phyloP scores from a whole-genome alignment of 148 eudicot genomes.

The Vaccinium darrowii region DNA sequence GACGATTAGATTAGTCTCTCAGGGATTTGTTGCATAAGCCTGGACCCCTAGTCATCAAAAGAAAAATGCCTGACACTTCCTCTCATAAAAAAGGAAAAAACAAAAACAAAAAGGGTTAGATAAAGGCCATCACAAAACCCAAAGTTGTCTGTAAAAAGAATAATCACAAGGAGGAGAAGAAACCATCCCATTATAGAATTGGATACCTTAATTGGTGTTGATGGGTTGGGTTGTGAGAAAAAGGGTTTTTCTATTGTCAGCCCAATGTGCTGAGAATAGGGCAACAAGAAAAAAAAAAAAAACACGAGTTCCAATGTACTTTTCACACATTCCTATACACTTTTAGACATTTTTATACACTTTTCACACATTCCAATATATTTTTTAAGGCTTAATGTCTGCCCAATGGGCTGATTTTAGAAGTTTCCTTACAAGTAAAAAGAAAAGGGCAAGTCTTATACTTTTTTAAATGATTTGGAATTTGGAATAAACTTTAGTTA shows the following conservation, averaged over 20 bases:
- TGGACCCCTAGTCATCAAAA: neutral
- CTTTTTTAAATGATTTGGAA: neutral
- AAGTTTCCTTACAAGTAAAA: neutral
- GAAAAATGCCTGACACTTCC: neutral
- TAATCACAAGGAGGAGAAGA: neutral
- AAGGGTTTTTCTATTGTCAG: neutral
- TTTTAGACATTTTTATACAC: too few species aligned
- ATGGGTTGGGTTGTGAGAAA: neutral
- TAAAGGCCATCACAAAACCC: neutral
- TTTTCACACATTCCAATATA: too few species aligned
- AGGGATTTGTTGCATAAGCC: neutral
- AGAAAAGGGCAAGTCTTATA: neutral
- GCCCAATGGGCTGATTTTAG: too few species aligned
- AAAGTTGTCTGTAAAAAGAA: neutral
- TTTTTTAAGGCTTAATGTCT: too few species aligned
- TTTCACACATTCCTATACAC: too few species aligned
- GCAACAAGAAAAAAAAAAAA: too few species aligned
- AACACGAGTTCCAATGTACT: too few species aligned
- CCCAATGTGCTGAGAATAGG: too few species aligned
- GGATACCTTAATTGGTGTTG: neutral
- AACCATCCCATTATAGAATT: neutral
- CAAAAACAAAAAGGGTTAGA: neutral
- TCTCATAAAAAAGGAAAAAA: neutral
- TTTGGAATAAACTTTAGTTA: slow-evolving; percentile 9
- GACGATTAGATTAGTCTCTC: neutral